phyloP scores from a whole-genome alignment of 139 green algal species.

The Chlorella sp. region DNA sequence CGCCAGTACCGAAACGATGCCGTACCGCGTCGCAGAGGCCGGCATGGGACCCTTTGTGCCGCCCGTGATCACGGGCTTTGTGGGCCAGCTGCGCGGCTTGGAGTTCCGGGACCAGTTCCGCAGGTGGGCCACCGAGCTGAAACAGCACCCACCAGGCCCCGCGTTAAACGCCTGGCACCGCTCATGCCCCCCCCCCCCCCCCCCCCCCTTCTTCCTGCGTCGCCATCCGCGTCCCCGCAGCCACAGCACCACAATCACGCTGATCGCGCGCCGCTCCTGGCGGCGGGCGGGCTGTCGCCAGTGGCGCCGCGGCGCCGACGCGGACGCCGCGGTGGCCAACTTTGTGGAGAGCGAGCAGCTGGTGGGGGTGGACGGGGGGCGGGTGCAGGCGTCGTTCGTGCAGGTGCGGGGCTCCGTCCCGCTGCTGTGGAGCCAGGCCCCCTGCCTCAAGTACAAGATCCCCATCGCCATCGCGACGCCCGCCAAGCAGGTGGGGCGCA shows the following conservation, averaged over 20 bases:
- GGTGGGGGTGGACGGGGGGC: conserved; percentile 50
- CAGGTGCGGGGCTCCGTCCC: conserved; percentile 82
- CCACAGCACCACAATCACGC: conserved; percentile 46
- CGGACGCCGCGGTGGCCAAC: conserved; percentile 76
- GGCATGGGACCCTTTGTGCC: conserved; percentile 59
- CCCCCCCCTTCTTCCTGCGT: too few relatives aligned
- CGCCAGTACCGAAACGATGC: too few relatives aligned
- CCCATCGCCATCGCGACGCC: conserved; percentile 63
- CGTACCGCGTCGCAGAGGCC: conserved; percentile 21
- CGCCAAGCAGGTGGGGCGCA: too few relatives aligned
- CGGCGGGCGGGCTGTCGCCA: conserved; percentile 74
- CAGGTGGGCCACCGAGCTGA: too few relatives aligned
- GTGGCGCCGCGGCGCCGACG: conserved; percentile 83
- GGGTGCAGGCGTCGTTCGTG: conserved; percentile 58
- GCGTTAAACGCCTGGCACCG: too few relatives aligned
- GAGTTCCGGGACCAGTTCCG: too few relatives aligned
- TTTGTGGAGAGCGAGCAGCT: conserved; percentile 94
- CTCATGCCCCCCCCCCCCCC: too few relatives aligned
- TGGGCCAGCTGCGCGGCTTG: conserved; percentile 65
- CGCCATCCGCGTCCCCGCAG: too few relatives aligned
- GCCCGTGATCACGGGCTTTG: conserved; percentile 73
- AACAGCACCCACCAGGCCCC: too few relatives aligned
- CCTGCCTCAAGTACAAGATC: conserved; percentile 95
- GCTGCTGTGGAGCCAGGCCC: conserved; percentile 82
- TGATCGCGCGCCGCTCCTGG: conserved; percentile 64